Percentiles rank a stretch among this genome's conserved stretches.
These are phyloP conservation scores for Turritis glabra DNA, from an alignment of 345 rosid species.

Conservation along the genomic window DNA sequence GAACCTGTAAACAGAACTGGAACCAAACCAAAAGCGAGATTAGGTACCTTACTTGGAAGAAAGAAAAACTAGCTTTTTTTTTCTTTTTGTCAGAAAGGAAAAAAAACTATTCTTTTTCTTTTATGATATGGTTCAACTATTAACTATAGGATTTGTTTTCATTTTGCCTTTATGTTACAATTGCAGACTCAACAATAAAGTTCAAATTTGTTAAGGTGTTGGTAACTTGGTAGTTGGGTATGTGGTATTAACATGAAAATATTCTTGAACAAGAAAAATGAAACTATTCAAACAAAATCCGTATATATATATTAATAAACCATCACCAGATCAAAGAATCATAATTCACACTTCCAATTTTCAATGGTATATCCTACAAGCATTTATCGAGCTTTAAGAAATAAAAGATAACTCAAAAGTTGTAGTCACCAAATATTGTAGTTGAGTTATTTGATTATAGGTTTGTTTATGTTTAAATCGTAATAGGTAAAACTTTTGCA, in stretches of 20 bases:
- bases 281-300: not conserved
- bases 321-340: not conserved
- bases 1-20: not conserved
- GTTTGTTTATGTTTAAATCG: not conserved
- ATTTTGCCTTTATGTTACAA: too few relatives aligned
- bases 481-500: too few relatives aligned
- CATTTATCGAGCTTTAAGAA: not conserved
- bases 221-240: not conserved
- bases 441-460: not conserved
- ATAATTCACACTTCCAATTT: not conserved
- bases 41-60: not conserved
- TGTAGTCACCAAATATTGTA: not conserved
- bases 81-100: too few relatives aligned
- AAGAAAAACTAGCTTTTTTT: too few relatives aligned
- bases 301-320: not conserved
- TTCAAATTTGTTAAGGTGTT: not conserved
- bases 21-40: slow-evolving; percentile 7
- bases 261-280: not conserved
- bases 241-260: not conserved
- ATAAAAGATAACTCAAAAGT: too few relatives aligned
- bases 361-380: not conserved
- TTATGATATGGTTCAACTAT: too few relatives aligned
- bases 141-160: too few relatives aligned
- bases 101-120: too few relatives aligned
- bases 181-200: too few relatives aligned